These are phyloP conservation scores for Thelephora aurantiotincta DNA, from an alignment of 768 basidiomycete genomes.

Conservation along the genomic window DNA sequence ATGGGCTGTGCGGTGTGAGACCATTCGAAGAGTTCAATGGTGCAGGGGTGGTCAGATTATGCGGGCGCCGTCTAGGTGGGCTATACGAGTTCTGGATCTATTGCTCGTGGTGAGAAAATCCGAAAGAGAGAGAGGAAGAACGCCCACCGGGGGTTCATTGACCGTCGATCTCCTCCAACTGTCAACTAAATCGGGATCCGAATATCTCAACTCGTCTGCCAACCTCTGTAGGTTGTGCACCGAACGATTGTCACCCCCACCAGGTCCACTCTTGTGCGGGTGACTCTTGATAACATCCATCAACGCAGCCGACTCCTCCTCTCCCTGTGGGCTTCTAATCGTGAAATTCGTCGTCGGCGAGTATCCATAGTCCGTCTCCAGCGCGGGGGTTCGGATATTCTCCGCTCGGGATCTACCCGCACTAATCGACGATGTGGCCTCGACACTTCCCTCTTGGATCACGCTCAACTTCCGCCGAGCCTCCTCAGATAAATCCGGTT, in stretches of 20 bases:
- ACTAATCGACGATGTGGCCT: background rate
- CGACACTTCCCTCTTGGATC: background rate
- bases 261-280: background rate
- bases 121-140: constrained; percentile 1
- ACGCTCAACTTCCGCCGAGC: background rate
- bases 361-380: background rate
- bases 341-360: background rate
- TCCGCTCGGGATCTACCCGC: background rate
- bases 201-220: constrained; percentile 11
- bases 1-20: too few relatives aligned
- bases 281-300: background rate
- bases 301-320: background rate
- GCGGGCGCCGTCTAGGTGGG: background rate
- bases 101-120: constrained; percentile 5
- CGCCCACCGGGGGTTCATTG: constrained; percentile 5
- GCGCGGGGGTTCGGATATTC: background rate
- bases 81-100: constrained; percentile 2
- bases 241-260: background rate
- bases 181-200: constrained; percentile 9
- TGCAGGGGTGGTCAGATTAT: constrained; percentile 6
- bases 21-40: background rate
- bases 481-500: background rate
- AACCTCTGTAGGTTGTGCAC: constrained; percentile 1
- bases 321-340: background rate
- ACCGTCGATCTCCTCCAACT: constrained; percentile 10